Percentiles rank a stretch among this genome's conserved stretches.
Evolutionary conservation across 441 rosid species (phyloP).

Genomic region (Manihot esculenta): DNA sequence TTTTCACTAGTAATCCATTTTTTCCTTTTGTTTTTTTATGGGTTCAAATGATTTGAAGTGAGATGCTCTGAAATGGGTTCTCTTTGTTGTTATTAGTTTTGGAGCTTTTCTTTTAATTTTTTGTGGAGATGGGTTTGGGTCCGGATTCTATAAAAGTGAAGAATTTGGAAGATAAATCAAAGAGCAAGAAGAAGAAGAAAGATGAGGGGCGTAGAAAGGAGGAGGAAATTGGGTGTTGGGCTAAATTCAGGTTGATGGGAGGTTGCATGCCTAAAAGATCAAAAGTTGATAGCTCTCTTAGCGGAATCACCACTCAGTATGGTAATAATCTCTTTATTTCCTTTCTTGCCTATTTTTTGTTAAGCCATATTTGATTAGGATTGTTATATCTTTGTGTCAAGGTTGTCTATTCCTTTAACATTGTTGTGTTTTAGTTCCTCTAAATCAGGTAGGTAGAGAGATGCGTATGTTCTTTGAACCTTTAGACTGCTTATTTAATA

Average conservation of each 20-base stretch:
- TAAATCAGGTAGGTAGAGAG: conserved; percentile 19
- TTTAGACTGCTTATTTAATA: conserved; percentile 4
- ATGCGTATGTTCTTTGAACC: conserved; percentile 9
- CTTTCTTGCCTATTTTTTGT: not conserved
- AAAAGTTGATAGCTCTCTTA: conserved; percentile 81
- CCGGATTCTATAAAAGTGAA: conserved; percentile 46
- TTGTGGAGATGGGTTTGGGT: conserved; percentile 48
- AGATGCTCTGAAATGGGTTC: conserved; percentile 30
- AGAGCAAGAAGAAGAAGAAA: conserved; percentile 36
- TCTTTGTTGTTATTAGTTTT: conserved; percentile 21
- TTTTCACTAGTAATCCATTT: conserved; percentile 21
- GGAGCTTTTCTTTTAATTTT: conserved; percentile 16
- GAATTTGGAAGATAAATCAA: conserved; percentile 43
- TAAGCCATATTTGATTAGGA: conserved; percentile 8
- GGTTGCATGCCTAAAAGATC: conserved; percentile 93
- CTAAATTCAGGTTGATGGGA: conserved; percentile 52
- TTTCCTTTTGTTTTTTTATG: conserved; percentile 10
- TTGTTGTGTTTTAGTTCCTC: conserved; percentile 6
- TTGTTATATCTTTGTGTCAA: not conserved
- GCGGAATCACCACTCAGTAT: conserved; percentile 57
- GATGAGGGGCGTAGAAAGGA: conserved; percentile 36
- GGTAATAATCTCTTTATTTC: conserved; percentile 38
- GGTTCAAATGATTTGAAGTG: conserved; percentile 11
- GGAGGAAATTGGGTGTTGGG: conserved; percentile 65
- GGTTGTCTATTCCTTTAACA: not conserved